These are phyloP conservation scores for Breynia disticha DNA, from an alignment of 441 rosid genomes.

Conservation along the genomic window DNA sequence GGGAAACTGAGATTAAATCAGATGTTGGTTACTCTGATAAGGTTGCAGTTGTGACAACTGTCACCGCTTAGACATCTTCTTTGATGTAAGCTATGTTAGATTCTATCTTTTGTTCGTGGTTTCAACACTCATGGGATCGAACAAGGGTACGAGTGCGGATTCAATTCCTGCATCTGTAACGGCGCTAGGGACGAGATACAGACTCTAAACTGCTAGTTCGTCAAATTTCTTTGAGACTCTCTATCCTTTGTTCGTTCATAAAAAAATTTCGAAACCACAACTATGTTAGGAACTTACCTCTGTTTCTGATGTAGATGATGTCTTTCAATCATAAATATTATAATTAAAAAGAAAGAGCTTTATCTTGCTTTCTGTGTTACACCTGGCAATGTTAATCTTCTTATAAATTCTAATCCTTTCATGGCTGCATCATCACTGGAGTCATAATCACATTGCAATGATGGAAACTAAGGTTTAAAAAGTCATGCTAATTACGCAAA, in stretches of 20 bases:
- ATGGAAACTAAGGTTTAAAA: background rate
- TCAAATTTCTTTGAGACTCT: too few relatives aligned
- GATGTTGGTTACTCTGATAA: constrained; percentile 50
- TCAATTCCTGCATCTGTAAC: too few relatives aligned
- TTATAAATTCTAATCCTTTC: background rate
- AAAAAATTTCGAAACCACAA: too few relatives aligned
- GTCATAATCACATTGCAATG: constrained; percentile 23
- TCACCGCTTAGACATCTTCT: constrained; percentile 47
- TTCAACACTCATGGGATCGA: too few relatives aligned
- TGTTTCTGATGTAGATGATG: constrained; percentile 25
- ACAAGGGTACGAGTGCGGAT: too few relatives aligned
- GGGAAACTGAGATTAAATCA: constrained; percentile 55
- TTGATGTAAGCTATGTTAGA: background rate
- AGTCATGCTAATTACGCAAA: constrained; percentile 7
- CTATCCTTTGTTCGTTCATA: too few relatives aligned
- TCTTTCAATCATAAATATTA: constrained; percentile 15
- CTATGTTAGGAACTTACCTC: constrained; percentile 12
- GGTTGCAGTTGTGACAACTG: constrained; percentile 69
- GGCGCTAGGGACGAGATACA: too few relatives aligned
- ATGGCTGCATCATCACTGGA: constrained; percentile 5
- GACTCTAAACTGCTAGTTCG: too few relatives aligned
- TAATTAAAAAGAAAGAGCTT: background rate
- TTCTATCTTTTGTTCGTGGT: too few relatives aligned
- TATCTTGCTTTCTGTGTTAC: constrained; percentile 3
- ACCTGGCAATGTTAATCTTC: background rate